phyloP scores from a whole-genome alignment of 441 rosid genomes.

The Biscutella auriculata region DNA sequence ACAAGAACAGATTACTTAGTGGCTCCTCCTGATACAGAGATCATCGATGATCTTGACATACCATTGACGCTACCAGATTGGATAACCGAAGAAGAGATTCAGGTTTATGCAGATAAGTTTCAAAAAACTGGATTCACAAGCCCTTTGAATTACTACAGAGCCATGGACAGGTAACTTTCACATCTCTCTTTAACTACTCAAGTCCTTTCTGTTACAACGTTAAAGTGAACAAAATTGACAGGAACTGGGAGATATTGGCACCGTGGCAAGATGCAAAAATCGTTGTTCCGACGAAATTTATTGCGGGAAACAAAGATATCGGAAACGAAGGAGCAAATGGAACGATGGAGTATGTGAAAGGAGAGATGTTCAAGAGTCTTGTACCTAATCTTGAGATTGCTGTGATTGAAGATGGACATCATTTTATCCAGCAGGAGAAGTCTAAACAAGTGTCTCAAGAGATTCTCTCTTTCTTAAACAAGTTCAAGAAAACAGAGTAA shows the following conservation, averaged over 20 bases:
- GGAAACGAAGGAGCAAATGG: slow-evolving; percentile 21
- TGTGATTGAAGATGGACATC: slow-evolving; percentile 33
- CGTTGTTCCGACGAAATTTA: slow-evolving; percentile 28
- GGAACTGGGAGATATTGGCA: slow-evolving; percentile 40
- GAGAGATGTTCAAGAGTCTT: slow-evolving; percentile 25
- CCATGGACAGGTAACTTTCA: slow-evolving; percentile 42
- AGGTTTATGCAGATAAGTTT: slow-evolving; percentile 55
- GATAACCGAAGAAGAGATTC: slow-evolving; percentile 63
- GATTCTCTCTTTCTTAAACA: slow-evolving; percentile 42
- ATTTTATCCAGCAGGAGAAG: slow-evolving; percentile 45
- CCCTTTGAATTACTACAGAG: slow-evolving; percentile 55
- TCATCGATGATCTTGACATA: slow-evolving; percentile 46
- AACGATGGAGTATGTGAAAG: slow-evolving; percentile 25
- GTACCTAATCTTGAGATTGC: slow-evolving; percentile 28
- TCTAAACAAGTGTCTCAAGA: slow-evolving; percentile 37
- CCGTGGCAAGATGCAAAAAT: slow-evolving; percentile 37
- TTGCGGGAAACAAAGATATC: slow-evolving; percentile 28
- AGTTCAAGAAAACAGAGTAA: slow-evolving; percentile 5
- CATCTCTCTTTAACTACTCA: not conserved
- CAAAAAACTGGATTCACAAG: slow-evolving; percentile 61
- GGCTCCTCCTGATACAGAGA: slow-evolving; percentile 56
- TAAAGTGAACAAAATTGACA: not conserved
- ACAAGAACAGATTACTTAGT: slow-evolving; percentile 35
- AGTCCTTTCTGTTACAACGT: not conserved
- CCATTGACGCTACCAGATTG: slow-evolving; percentile 43